Conservation (phyloP, 2,329 filamentous ascomycete genomes). For the Fulvia fulva region DNA sequence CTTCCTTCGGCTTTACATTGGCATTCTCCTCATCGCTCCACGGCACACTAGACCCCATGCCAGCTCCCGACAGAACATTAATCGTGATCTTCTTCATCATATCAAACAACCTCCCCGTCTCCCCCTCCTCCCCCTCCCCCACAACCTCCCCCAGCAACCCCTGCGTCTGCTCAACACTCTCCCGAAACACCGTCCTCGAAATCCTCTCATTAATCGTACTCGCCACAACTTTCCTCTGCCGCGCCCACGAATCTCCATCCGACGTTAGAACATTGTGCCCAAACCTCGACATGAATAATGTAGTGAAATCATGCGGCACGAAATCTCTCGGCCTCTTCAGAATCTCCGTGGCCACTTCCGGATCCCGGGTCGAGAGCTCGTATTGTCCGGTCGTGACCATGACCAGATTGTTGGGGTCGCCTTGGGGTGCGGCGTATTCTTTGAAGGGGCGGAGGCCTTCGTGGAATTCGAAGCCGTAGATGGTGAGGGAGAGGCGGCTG, state of each 20-base stretch:
- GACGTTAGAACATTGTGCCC: conserved; percentile 27
- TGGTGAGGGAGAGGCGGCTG: conserved; percentile 21
- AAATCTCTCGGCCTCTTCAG: conserved; percentile 24
- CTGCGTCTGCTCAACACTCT: conserved; percentile 27
- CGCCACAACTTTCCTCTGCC: conserved; percentile 32
- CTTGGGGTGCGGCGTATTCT: conserved; percentile 14
- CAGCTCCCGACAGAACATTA: conserved; percentile 31
- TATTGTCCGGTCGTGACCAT: conserved; percentile 22
- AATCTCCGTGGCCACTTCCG: conserved; percentile 23
- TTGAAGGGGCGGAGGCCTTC: conserved; percentile 19
- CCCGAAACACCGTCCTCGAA: conserved; percentile 30
- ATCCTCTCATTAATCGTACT: conserved; percentile 34
- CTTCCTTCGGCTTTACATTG: conserved; percentile 23
- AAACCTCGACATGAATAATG: conserved; percentile 24
- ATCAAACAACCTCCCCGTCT: conserved; percentile 28
- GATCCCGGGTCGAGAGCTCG: conserved; percentile 27
- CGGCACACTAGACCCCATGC: conserved; percentile 28
- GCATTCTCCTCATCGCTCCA: conserved; percentile 24
- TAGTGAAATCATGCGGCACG: conserved; percentile 17
- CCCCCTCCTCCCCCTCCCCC: neutral
- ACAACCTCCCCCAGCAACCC: conserved; percentile 27
- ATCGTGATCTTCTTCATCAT: conserved; percentile 35
- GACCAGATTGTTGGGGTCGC: conserved; percentile 19
- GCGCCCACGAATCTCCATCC: conserved; percentile 28
- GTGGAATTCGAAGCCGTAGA: conserved; percentile 29